Base-by-base conservation (phyloP, 768 basidiomycete species). In the Lyophyllum shimeji region DNA sequence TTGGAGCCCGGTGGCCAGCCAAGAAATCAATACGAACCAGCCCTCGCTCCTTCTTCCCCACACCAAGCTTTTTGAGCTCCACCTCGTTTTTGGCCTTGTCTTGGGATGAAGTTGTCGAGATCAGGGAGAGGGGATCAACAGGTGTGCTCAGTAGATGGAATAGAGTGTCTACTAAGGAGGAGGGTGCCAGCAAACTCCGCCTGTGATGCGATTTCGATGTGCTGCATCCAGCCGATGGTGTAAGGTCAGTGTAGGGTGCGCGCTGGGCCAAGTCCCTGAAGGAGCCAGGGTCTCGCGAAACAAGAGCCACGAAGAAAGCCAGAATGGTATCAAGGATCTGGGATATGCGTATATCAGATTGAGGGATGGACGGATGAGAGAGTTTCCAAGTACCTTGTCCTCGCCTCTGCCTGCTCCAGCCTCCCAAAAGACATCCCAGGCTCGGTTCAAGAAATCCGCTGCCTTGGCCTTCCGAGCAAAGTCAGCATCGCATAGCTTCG, bases 401-500 rank as follows among this genome's bases (percentile, higher is more conserved):
- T 89, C 84, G 6, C 78, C 80, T 39, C 70, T 70, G 1, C 85
- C 85, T 15, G 78, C 86, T 2, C 84, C 85, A 2, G 85, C 82
- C 7, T 71, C 74, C 42, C 76, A 64, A 34, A 93, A 74, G 11
- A 83, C 75, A 51, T 86, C 82, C 89, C 89, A 94, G 1, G 87
- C 84, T 37, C 78, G 80, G 13, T 73, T 69, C 24, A 86, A 76
- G 56, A 92, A 90, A 63, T 93, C 90, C 0, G 89, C 82, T 0
- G 86, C 83, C 60, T 86, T 89, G 2, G 90, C 89, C 61, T 87
- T 87, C 3, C 91, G 83, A n/a, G 82, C 76, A 63, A 93, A 94
- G 11, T 90, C 89, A 1, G 69, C 52, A 58, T 90, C 86, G 53
- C 86, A 88, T 11, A 93, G 70, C 64, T 93, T 91, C 13, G 75